Evolutionary conservation across 371 early-diverging fungal genomes (phyloP).

Genomic region (Mortierella sp.): DNA sequence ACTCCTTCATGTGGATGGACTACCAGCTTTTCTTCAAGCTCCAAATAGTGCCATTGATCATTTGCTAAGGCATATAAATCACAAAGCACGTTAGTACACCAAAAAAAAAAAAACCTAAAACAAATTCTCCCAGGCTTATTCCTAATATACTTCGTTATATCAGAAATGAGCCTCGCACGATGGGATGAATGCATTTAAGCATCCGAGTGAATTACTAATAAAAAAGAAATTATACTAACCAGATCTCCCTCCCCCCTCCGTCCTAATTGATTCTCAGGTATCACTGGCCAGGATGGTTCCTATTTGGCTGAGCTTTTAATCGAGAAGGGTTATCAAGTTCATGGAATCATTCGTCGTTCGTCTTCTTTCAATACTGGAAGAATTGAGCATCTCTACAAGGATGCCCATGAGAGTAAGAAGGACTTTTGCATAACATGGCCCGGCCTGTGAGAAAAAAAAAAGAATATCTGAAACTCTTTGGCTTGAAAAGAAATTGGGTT

Average conservation of each 20-base stretch:
- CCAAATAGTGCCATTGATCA: constrained; percentile 40
- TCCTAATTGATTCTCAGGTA: constrained; percentile 60
- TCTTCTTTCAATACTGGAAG: constrained; percentile 86
- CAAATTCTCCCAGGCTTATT: background rate
- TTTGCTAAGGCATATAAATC: constrained; percentile 14
- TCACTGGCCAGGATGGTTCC: constrained; percentile 88
- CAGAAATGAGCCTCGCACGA: too few species aligned
- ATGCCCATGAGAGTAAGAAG: constrained; percentile 71
- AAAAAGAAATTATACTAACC: background rate
- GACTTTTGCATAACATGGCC: too few species aligned
- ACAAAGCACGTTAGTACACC: background rate
- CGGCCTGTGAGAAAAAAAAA: too few species aligned
- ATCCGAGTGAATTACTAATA: too few species aligned
- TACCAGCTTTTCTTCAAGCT: constrained; percentile 37
- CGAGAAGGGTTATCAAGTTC: constrained; percentile 81
- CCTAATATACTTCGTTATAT: background rate
- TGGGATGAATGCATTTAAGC: background rate
- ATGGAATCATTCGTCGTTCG: constrained; percentile 85
- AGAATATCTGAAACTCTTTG: background rate
- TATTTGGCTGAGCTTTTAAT: constrained; percentile 82
- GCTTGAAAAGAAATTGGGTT: background rate
- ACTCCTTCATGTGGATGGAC: constrained; percentile 36
- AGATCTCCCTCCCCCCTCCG: constrained; percentile 2
- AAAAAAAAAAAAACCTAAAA: background rate
- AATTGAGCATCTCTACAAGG: constrained; percentile 83